Conservation (phyloP, 1,139 yeast species). For the Taphrina pruni region DNA sequence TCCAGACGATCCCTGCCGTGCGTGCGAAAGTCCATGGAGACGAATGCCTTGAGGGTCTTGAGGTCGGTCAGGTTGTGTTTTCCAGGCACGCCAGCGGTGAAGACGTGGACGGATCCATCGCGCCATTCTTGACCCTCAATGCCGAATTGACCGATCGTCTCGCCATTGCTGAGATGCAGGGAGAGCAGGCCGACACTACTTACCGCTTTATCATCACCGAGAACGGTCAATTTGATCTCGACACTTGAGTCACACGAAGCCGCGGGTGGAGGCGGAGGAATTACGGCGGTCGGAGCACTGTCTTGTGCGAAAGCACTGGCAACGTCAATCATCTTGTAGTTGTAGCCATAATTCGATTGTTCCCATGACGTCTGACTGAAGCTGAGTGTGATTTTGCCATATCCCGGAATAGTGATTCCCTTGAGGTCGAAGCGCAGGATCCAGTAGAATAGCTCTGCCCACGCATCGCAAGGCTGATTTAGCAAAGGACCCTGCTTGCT, state of each 20-base stretch:
- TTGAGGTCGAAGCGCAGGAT: conserved; percentile 8
- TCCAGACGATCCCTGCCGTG: neutral
- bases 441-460: conserved; percentile 14
- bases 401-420: neutral
- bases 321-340: neutral
- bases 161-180: conserved; percentile 1
- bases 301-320: neutral
- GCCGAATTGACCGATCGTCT: neutral
- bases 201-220: neutral
- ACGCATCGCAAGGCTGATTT: neutral
- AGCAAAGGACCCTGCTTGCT: neutral
- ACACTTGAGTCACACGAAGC: neutral
- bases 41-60: neutral
- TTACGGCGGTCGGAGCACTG: neutral
- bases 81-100: neutral
- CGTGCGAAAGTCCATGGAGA: conserved; percentile 9
- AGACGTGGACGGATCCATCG: neutral
- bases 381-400: neutral
- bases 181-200: neutral
- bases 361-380: conserved; percentile 4
- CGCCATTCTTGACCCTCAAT: neutral
- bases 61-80: neutral
- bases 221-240: neutral
- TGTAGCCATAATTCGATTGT: conserved; percentile 3
- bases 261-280: neutral